Percentiles rank a stretch among this genome's conserved stretches.
Conservation (phyloP, 345 rosid species). For the Corchorus olitorius region DNA sequence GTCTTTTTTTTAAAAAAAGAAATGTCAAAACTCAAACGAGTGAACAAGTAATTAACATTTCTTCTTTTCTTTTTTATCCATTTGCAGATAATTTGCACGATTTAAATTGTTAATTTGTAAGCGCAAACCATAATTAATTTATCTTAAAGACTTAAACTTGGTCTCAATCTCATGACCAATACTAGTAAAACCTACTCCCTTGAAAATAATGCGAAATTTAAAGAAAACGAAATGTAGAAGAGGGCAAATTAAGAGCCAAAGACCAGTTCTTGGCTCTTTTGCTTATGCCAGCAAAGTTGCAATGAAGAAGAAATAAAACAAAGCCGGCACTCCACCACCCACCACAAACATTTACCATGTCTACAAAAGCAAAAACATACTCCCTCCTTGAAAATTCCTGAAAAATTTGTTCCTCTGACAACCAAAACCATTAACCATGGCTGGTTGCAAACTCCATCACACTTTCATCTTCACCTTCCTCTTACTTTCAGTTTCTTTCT, state of each 20-base stretch:
- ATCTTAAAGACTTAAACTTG: too few relatives aligned
- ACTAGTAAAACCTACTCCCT: not conserved
- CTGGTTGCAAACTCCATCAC: not conserved
- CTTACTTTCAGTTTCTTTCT: conserved; percentile 9
- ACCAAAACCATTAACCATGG: conserved; percentile 15
- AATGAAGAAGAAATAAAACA: conserved; percentile 17
- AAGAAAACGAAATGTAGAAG: not conserved
- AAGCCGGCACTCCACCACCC: conserved; percentile 24
- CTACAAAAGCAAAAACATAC: too few relatives aligned
- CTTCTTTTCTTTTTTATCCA: not conserved
- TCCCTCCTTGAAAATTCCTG: too few relatives aligned
- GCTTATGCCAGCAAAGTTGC: conserved; percentile 20
- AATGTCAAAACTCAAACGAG: not conserved
- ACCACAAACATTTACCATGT: not conserved
- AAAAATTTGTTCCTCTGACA: not conserved
- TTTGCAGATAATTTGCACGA: too few relatives aligned
- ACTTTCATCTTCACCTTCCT: conserved; percentile 5
- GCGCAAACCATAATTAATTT: too few relatives aligned
- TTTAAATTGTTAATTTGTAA: too few relatives aligned
- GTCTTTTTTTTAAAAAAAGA: not conserved
- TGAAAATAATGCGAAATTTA: not conserved
- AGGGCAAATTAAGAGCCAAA: not conserved
- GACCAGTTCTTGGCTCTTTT: conserved; percentile 19
- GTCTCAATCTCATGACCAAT: too few relatives aligned
- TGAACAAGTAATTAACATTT: not conserved